Base-by-base conservation (phyloP, 1,139 yeast genomes). In the Suhomyces bolitotheri region DNA sequence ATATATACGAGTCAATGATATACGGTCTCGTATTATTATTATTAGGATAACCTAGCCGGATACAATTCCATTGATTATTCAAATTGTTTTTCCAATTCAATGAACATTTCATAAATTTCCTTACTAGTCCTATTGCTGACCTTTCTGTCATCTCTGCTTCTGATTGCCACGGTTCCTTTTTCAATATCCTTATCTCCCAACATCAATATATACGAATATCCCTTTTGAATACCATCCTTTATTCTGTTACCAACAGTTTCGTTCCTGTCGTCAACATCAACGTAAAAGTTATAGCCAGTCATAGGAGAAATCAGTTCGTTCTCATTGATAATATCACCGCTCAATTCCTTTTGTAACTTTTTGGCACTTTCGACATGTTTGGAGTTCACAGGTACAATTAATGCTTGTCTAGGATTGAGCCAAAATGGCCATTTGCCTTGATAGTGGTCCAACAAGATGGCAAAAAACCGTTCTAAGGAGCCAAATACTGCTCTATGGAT, bases 351-450 rank as follows among this genome's bases (percentile, higher is more conserved):
- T 22, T 73, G 77, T 4, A 81, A 57, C 14, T 67, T 59, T 31
- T 70, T 61, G 1, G 95, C 92, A 40, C 74, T 68, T 13, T 58
- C 72, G 8, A 51, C 51, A 54, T 84, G 88, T 5, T 67, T 53
- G 5, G 69, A 73, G 36, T 83, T 82, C 4, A 92, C 83, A 2
- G 98, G 97, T 5, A 94, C 73, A 3, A 92, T 75, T 27, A 85
- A 71, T 0, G 94, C 95, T 58, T 92, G 99, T 46, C 95, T 74
- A n/a, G 98, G 97, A 43, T 85, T 87, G 40, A 92, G 62, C 98
- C 98, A 92, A 57, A 94, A 92, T 9, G 99, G 99, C 98, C 99
- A 92, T 49, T 84, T 84, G 0, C 98, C 99, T 38, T 78, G 78
- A 58, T 80, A 90, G 50, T 90, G 96, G 56, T 94, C 98, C 32